A percentile compares a stretch with the other conserved stretches of the same genome.
phyloP scores from a whole-genome alignment of 805 yeast genomes.

The Hanseniaspora pseudoguilliermondii region DNA sequence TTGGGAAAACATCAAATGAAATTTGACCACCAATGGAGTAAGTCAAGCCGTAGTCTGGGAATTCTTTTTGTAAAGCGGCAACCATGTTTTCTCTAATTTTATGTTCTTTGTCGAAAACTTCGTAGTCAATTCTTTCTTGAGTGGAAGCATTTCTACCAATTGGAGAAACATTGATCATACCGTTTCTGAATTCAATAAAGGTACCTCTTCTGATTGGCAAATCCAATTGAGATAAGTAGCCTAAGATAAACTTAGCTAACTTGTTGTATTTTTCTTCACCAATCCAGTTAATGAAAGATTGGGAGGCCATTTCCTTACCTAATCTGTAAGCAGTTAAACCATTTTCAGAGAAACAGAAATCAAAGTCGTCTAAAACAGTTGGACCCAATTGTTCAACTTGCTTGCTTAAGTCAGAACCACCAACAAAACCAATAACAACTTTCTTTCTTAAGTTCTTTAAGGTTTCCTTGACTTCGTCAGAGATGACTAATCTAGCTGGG shows the following conservation, averaged over 20 bases:
- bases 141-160: constrained; percentile 96
- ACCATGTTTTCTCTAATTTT: constrained; percentile 78
- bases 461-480: constrained; percentile 64
- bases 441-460: constrained; percentile 72
- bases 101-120: constrained; percentile 67
- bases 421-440: constrained; percentile 92
- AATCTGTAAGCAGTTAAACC: constrained; percentile 94
- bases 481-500: constrained; percentile 77
- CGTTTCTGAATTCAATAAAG: constrained; percentile 96
- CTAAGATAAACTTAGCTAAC: constrained; percentile 72
- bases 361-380: constrained; percentile 65
- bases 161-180: constrained; percentile 97
- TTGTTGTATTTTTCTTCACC: constrained; percentile 91
- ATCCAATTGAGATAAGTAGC: constrained; percentile 73
- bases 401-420: constrained; percentile 89
- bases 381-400: constrained; percentile 93
- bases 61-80: constrained; percentile 65
- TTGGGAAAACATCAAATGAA: constrained; percentile 98
- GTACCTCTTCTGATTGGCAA: constrained; percentile 98
- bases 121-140: constrained; percentile 85
- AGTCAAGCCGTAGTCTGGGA: constrained; percentile 74
- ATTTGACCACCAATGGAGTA: constrained; percentile 99
- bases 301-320: constrained; percentile 80
- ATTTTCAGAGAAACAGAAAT: constrained; percentile 92
- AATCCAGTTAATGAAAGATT: constrained; percentile 87